Evolutionary conservation across 495 filamentous ascomycete genomes (phyloP).

Genomic region (Sordaria brevicollis): DNA sequence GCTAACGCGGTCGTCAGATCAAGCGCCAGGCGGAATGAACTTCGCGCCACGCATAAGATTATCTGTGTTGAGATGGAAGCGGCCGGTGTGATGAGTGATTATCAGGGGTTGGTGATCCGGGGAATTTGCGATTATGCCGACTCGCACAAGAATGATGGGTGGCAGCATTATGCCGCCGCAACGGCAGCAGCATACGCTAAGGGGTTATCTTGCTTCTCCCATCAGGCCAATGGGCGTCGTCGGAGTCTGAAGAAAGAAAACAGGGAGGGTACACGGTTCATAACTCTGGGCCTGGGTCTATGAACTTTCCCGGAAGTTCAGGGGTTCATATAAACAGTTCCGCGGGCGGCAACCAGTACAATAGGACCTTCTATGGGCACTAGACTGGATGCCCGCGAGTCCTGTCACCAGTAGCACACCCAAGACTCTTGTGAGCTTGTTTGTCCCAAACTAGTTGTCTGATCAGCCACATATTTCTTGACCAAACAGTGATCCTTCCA

Average conservation of each 20-base stretch:
- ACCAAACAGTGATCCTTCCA: no score
- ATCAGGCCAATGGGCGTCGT: no score
- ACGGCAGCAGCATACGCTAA: conserved; percentile 23
- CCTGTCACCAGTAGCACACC: conserved; percentile 26
- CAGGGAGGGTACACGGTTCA: neutral
- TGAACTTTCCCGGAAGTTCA: neutral
- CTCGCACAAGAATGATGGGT: conserved; percentile 28
- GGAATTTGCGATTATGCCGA: conserved; percentile 34
- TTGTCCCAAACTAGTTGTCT: conserved; percentile 6
- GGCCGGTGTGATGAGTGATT: conserved; percentile 9
- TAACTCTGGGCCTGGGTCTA: neutral
- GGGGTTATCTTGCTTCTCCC: no score
- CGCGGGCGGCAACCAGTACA: neutral
- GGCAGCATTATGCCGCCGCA: conserved; percentile 25
- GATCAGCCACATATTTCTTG: conserved; percentile 21
- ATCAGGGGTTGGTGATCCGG: conserved; percentile 25
- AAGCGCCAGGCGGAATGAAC: no score
- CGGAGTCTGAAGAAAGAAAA: no score
- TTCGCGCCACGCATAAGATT: no score
- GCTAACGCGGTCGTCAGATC: no score
- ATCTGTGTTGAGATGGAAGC: conserved; percentile 24
- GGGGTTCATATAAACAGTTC: neutral
- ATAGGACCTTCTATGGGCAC: conserved; percentile 17
- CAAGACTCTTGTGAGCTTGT: conserved; percentile 26
- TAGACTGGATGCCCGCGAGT: conserved; percentile 31